These are phyloP conservation scores for Apiotrichum mycotoxinovorans DNA, from an alignment of 1,284 basidiomycete species.

Conservation along the genomic window DNA sequence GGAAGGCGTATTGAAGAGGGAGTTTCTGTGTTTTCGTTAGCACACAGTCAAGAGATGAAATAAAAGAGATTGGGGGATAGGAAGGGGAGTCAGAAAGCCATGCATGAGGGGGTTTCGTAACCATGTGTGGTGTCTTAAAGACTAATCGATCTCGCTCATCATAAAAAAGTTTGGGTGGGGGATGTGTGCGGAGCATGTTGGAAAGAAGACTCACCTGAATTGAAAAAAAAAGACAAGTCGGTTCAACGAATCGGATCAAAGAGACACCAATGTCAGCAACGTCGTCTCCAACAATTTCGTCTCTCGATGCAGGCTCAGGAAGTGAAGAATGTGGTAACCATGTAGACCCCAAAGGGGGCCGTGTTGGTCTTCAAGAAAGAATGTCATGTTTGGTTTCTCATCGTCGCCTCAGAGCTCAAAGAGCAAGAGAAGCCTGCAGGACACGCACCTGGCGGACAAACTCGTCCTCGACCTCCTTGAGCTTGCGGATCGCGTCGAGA, in stretches of 20 bases:
- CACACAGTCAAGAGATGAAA: not conserved
- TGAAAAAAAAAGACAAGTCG: constrained; percentile 1
- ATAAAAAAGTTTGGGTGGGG: constrained; percentile 20
- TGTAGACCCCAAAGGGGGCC: constrained; percentile 13
- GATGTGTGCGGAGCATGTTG: not conserved
- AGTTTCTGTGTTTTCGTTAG: constrained; percentile 29
- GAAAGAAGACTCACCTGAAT: constrained; percentile 39
- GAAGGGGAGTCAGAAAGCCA: constrained; percentile 46
- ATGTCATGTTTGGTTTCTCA: constrained; percentile 44
- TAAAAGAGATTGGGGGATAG: constrained; percentile 3
- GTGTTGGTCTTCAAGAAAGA: constrained; percentile 47
- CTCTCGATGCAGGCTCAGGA: constrained; percentile 36
- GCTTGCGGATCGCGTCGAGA: constrained; percentile 44
- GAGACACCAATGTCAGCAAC: constrained; percentile 23
- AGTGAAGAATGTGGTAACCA: constrained; percentile 52
- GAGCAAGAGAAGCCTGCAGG: not conserved
- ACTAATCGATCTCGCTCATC: constrained; percentile 51
- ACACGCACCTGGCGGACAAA: constrained; percentile 44
- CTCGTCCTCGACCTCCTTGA: constrained; percentile 46
- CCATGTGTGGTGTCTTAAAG: constrained; percentile 51
- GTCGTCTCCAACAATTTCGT: not conserved
- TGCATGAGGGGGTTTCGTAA: constrained; percentile 46
- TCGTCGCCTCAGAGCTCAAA: too few relatives aligned
- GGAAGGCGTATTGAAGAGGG: constrained; percentile 44
- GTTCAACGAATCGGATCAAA: not conserved